Evolutionary conservation across 345 rosid species (phyloP).

Genomic region (Hibiscus syriacus): DNA sequence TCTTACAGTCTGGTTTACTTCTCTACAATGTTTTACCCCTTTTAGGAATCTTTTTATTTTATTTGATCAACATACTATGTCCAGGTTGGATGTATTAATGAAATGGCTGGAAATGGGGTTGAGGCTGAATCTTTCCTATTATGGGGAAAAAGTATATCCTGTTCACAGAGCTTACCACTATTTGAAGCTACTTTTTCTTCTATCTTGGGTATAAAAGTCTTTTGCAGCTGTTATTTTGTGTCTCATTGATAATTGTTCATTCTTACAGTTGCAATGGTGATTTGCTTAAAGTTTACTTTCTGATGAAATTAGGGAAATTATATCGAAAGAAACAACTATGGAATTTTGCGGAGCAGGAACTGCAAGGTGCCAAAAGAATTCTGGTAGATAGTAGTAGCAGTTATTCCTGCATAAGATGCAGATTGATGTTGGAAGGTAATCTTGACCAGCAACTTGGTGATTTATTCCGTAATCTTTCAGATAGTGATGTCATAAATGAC

Average conservation of each 20-base stretch:
- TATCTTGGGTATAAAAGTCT: constrained; percentile 48
- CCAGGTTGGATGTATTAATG: constrained; percentile 73
- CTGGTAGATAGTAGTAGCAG: constrained; percentile 23
- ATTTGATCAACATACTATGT: constrained; percentile 5
- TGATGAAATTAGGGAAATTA: constrained; percentile 44
- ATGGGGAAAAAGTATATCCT: constrained; percentile 82
- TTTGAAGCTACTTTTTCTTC: constrained; percentile 69
- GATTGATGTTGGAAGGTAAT: constrained; percentile 50
- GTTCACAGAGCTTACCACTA: constrained; percentile 42
- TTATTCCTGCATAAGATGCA: constrained; percentile 61
- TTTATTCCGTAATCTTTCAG: constrained; percentile 37
- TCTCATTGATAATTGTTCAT: not conserved
- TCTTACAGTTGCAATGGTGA: constrained; percentile 7
- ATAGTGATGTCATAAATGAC: constrained; percentile 15
- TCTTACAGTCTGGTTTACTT: constrained; percentile 12
- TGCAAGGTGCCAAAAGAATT: constrained; percentile 48
- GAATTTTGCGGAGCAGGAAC: constrained; percentile 66
- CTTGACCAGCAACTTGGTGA: constrained; percentile 69
- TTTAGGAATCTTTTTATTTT: not conserved
- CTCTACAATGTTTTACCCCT: not conserved
- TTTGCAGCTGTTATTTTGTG: constrained; percentile 4
- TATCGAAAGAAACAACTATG: constrained; percentile 53
- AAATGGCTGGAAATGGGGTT: constrained; percentile 67
- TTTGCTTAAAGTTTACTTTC: constrained; percentile 8
- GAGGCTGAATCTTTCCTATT: constrained; percentile 63